phyloP scores from a whole-genome alignment of 1,284 basidiomycete species.

The Filobasidium uniguttulatum region DNA sequence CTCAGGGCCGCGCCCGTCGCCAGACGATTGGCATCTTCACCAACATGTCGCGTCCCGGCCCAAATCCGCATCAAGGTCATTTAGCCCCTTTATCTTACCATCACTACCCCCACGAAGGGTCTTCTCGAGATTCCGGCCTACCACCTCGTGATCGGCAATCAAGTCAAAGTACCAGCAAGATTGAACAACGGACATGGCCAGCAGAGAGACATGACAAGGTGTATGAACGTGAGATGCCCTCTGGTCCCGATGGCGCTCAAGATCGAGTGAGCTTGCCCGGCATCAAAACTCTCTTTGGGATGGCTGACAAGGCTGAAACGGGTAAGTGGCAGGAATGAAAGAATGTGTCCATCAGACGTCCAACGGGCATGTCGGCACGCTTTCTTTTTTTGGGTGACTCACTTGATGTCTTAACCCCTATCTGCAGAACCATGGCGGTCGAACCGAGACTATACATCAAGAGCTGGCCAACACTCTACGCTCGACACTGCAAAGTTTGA shows the following conservation, averaged over 20 bases:
- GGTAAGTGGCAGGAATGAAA: constrained; percentile 1
- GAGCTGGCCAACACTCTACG: no score
- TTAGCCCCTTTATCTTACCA: no score
- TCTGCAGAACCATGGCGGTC: constrained; percentile 3
- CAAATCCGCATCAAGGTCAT: no score
- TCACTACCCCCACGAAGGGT: no score
- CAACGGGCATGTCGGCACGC: neutral
- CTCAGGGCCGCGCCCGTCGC: neutral
- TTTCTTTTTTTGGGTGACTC: neutral
- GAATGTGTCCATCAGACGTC: neutral
- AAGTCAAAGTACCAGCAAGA: neutral
- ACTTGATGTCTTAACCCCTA: constrained; percentile 5
- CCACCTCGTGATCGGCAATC: neutral
- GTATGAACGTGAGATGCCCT: no score
- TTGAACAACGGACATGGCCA: neutral
- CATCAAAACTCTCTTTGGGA: constrained; percentile 10
- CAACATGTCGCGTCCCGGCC: no score
- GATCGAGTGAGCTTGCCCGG: constrained; percentile 11
- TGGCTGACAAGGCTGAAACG: constrained; percentile 3
- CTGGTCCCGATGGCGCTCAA: neutral
- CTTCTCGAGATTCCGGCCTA: no score
- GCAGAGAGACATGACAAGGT: neutral
- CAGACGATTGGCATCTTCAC: neutral
- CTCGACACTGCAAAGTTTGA: no score
- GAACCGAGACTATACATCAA: no score